Conservation (phyloP, 768 basidiomycete species). For the Mycena belliarum region DNA sequence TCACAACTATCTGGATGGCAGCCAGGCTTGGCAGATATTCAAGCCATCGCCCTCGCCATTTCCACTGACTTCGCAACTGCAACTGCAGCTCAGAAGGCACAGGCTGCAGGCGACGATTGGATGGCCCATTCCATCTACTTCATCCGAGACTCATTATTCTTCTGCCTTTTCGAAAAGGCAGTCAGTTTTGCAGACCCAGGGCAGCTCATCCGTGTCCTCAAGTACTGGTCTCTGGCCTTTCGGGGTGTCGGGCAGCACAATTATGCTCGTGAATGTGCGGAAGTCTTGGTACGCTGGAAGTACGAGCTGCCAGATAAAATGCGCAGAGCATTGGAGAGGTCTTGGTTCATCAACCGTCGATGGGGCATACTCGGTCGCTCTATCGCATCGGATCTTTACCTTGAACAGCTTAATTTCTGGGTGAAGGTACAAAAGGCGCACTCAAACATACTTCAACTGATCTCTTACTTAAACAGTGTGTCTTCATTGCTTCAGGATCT, state of each 20-base stretch:
- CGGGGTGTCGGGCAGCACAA: slow-evolving; percentile 34
- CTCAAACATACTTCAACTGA: neutral
- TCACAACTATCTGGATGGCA: slow-evolving; percentile 7
- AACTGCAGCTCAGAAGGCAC: slow-evolving; percentile 7
- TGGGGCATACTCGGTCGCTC: slow-evolving; percentile 27
- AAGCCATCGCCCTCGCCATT: slow-evolving; percentile 1
- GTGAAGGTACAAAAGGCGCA: slow-evolving; percentile 25
- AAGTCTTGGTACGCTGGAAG: slow-evolving; percentile 25
- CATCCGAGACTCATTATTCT: slow-evolving; percentile 30
- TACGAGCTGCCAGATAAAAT: slow-evolving; percentile 21
- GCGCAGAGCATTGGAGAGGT: slow-evolving; percentile 18
- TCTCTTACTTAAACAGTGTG: slow-evolving; percentile 14
- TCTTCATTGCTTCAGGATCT: slow-evolving; percentile 28
- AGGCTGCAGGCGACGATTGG: slow-evolving; percentile 3
- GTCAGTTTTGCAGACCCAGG: slow-evolving; percentile 34
- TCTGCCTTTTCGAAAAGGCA: slow-evolving; percentile 32
- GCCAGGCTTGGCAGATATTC: slow-evolving; percentile 7
- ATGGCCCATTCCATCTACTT: slow-evolving; percentile 29
- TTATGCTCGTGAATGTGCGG: slow-evolving; percentile 32
- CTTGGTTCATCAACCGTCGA: slow-evolving; percentile 32
- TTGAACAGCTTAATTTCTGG: slow-evolving; percentile 32
- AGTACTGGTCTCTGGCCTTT: slow-evolving; percentile 29
- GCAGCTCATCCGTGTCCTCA: slow-evolving; percentile 27
- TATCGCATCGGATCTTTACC: slow-evolving; percentile 31
- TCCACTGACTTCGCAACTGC: slow-evolving; percentile 6